These are phyloP conservation scores for Carex scoparia DNA, from an alignment of 176 grass and related monocot genomes.

Conservation along the genomic window DNA sequence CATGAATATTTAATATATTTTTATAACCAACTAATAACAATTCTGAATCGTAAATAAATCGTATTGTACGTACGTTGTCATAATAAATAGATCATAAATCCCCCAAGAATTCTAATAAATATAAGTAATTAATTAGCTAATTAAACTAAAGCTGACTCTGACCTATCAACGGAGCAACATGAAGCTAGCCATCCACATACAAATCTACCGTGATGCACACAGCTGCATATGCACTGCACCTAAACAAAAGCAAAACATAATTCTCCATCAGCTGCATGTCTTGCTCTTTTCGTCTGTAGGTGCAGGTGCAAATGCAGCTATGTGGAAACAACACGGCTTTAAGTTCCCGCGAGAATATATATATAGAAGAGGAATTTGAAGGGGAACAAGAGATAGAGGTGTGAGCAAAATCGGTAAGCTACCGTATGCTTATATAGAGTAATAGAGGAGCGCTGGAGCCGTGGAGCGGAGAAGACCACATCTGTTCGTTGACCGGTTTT, in stretches of 20 bases:
- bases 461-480: background rate
- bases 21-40: no score
- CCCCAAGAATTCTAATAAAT: background rate
- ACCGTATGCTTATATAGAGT: background rate
- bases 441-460: background rate
- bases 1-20: no score
- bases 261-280: background rate
- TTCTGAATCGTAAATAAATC: no score
- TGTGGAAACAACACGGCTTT: constrained; percentile 14
- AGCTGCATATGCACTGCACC: constrained; percentile 26
- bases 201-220: constrained; percentile 9
- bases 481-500: no score
- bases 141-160: background rate
- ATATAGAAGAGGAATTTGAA: background rate
- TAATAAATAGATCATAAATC: background rate
- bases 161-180: background rate
- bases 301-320: constrained; percentile 30
- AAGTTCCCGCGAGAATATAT: background rate
- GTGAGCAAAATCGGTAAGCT: background rate
- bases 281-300: constrained; percentile 10
- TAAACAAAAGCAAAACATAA: constrained; percentile 11
- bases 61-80: no score
- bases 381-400: background rate
- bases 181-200: background rate
- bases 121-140: no score